Evolutionary conservation across 176 grass and related monocot genomes (phyloP).

Genomic region (Olyra latifolia): DNA sequence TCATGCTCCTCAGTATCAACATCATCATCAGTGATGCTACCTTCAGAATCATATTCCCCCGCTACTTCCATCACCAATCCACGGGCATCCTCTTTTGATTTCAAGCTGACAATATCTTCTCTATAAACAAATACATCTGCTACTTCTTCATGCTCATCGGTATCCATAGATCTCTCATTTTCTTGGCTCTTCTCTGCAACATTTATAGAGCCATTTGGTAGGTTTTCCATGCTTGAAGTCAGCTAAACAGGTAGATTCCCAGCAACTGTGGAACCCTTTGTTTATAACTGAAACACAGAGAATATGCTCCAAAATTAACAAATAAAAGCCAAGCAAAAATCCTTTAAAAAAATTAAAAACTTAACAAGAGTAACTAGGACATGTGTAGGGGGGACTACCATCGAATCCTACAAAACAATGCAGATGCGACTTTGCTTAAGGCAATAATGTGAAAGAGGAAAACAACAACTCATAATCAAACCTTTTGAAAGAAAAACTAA

Average conservation of each 20-base stretch:
- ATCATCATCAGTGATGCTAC: conserved; percentile 72
- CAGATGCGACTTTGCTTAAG: background rate
- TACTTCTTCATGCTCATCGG: conserved; percentile 32
- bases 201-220: conserved; percentile 23
- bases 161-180: conserved; percentile 21
- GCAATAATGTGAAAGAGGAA: background rate
- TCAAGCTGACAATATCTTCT: conserved; percentile 78
- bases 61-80: conserved; percentile 86
- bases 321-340: background rate
- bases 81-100: conserved; percentile 44
- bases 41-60: conserved; percentile 85
- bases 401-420: conserved; percentile 1
- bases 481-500: background rate
- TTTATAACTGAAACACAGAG: conserved; percentile 36
- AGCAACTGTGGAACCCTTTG: background rate
- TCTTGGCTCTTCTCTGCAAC: conserved; percentile 31
- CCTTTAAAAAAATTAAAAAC: background rate
- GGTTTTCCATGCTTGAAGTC: conserved; percentile 46
- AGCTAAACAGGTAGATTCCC: background rate
- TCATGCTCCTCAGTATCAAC: conserved; percentile 58
- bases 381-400: background rate
- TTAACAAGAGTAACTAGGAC: background rate
- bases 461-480: background rate
- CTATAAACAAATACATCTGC: conserved; percentile 66
- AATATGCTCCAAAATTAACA: conserved; percentile 4